These are phyloP conservation scores for Saccharata proteae DNA, from an alignment of 2,329 filamentous ascomycete genomes.

Conservation along the genomic window DNA sequence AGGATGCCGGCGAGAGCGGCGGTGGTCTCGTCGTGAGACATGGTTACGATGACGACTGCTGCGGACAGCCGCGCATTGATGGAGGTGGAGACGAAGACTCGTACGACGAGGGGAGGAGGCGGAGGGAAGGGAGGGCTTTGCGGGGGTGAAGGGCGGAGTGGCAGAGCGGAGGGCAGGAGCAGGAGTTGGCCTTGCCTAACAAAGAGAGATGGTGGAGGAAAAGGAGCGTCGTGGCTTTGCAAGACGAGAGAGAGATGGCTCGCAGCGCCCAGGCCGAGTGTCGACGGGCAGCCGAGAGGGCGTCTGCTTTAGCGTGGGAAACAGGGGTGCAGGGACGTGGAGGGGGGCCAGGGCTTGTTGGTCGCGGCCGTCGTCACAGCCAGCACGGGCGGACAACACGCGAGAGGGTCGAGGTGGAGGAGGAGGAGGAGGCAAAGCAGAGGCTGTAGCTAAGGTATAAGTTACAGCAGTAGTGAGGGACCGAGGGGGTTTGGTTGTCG, in stretches of 20 bases:
- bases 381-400: background rate
- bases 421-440: slow-evolving; percentile 6
- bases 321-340: no score
- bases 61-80: slow-evolving; percentile 7
- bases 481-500: background rate
- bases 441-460: slow-evolving; percentile 4
- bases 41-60: slow-evolving; percentile 16
- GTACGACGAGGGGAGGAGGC: slow-evolving; percentile 7
- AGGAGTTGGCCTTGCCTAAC: no score
- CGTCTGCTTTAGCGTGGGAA: no score
- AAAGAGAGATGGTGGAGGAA: no score
- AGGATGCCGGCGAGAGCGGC: slow-evolving; percentile 29
- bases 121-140: slow-evolving; percentile 4
- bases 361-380: no score
- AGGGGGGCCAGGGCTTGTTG: no score
- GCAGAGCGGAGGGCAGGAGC: slow-evolving; percentile 4
- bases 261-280: no score
- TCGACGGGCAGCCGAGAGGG: no score
- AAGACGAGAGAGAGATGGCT: no score
- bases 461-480: slow-evolving; percentile 1
- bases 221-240: no score
- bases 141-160: slow-evolving; percentile 3
- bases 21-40: slow-evolving; percentile 23
- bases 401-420: background rate
- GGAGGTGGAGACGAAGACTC: slow-evolving; percentile 7